Evolutionary conservation across 2,329 filamentous ascomycete genomes (phyloP).

Genomic region (Phyllosticta citriasiana): DNA sequence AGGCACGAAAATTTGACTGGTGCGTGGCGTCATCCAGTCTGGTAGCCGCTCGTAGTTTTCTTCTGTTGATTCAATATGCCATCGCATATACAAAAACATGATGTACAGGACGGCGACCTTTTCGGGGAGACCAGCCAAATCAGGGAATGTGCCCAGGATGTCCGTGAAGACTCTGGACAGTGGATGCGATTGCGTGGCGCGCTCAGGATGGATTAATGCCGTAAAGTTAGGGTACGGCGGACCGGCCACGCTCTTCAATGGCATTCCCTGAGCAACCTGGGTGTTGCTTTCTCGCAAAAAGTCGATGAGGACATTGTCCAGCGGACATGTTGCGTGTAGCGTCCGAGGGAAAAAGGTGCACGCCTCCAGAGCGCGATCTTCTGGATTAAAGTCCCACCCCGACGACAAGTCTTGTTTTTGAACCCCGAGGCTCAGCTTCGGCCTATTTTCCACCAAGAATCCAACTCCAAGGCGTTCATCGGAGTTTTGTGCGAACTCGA

Average conservation of each 20-base stretch:
- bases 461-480: constrained; percentile 60
- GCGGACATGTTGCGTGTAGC: constrained; percentile 58
- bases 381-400: constrained; percentile 19
- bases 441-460: constrained; percentile 56
- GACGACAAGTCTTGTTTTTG: constrained; percentile 11
- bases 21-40: constrained; percentile 57
- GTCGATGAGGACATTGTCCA: constrained; percentile 71
- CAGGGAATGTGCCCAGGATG: constrained; percentile 73
- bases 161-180: constrained; percentile 79
- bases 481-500: constrained; percentile 7
- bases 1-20: constrained; percentile 53
- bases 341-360: constrained; percentile 40
- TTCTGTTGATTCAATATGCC: constrained; percentile 69
- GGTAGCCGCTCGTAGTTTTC: constrained; percentile 74
- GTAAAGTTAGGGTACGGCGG: constrained; percentile 73
- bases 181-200: constrained; percentile 56
- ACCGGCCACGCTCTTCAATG: constrained; percentile 57
- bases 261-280: constrained; percentile 54
- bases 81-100: constrained; percentile 78
- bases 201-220: constrained; percentile 63
- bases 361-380: constrained; percentile 15
- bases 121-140: constrained; percentile 68
- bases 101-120: constrained; percentile 71
- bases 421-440: constrained; percentile 5
- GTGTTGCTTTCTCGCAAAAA: constrained; percentile 62